Evolutionary conservation across 192 early-diverging fungal genomes (phyloP).

Genomic region (Obelidium mucronatum): DNA sequence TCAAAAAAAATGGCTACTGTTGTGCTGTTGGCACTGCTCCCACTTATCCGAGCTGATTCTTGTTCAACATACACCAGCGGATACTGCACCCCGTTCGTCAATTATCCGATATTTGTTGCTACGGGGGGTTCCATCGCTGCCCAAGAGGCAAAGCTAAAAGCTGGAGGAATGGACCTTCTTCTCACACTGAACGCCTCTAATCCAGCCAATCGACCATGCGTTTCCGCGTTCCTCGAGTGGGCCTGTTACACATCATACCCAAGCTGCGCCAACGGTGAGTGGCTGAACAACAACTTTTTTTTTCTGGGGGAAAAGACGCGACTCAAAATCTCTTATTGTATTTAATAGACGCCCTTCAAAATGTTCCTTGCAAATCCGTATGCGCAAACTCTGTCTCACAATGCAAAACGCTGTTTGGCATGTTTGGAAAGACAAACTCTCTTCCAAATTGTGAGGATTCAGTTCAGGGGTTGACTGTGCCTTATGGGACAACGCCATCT

Average conservation of each 20-base stretch:
- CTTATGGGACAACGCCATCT: neutral
- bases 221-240: conserved; percentile 3
- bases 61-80: conserved; percentile 1
- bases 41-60: neutral
- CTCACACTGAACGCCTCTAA: conserved; percentile 1
- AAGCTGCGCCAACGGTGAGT: neutral
- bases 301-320: neutral
- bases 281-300: neutral
- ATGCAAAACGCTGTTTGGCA: neutral
- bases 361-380: conserved; percentile 2
- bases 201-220: conserved; percentile 4
- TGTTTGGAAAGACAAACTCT: conserved; percentile 1
- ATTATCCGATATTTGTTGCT: neutral
- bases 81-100: conserved; percentile 13
- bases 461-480: neutral
- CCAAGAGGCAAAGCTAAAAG: neutral
- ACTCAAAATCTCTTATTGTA: neutral
- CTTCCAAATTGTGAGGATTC: neutral
- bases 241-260: neutral
- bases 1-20: no score
- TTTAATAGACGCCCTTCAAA: neutral
- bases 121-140: neutral
- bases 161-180: conserved; percentile 4
- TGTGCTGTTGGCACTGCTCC: neutral
- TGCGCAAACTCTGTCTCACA: neutral